These are phyloP conservation scores for Drechslerella coelobrocha DNA, from an alignment of 2,329 filamentous ascomycete genomes.

Conservation along the genomic window DNA sequence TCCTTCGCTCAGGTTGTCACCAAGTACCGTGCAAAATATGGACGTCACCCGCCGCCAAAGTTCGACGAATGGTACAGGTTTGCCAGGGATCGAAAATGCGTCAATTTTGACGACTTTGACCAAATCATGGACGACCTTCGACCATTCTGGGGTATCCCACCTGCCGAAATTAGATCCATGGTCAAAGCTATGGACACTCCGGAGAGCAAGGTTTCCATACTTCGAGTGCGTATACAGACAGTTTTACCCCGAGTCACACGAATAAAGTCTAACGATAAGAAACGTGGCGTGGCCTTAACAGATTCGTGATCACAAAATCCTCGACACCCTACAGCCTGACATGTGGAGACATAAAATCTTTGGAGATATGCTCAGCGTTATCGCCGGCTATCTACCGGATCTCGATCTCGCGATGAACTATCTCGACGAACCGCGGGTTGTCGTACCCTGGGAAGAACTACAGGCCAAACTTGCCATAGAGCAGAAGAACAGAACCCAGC, in stretches of 20 bases:
- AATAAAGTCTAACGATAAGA: too few relatives aligned
- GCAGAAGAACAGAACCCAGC: constrained; percentile 60
- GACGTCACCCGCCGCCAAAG: constrained; percentile 69
- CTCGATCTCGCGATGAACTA: constrained; percentile 72
- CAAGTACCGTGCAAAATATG: constrained; percentile 66
- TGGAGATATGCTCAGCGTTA: constrained; percentile 60
- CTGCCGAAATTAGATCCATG: constrained; percentile 58
- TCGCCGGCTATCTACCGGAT: constrained; percentile 66
- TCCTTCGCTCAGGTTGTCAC: constrained; percentile 64
- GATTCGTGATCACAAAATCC: constrained; percentile 56
- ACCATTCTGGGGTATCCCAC: constrained; percentile 65
- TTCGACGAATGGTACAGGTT: constrained; percentile 69
- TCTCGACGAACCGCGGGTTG: constrained; percentile 69
- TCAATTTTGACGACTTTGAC: constrained; percentile 70
- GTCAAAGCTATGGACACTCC: constrained; percentile 59
- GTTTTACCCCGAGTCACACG: too few relatives aligned
- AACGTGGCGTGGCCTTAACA: too few relatives aligned
- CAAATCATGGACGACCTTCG: constrained; percentile 69
- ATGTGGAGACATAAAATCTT: constrained; percentile 60
- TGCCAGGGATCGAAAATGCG: constrained; percentile 63
- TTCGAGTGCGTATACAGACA: constrained; percentile 11
- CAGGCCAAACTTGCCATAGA: constrained; percentile 63
- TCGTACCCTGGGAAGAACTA: constrained; percentile 68
- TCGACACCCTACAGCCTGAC: constrained; percentile 56
- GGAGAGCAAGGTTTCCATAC: constrained; percentile 26